phyloP scores from a whole-genome alignment of 1,284 basidiomycete genomes.

The Irpex rosettiformis region DNA sequence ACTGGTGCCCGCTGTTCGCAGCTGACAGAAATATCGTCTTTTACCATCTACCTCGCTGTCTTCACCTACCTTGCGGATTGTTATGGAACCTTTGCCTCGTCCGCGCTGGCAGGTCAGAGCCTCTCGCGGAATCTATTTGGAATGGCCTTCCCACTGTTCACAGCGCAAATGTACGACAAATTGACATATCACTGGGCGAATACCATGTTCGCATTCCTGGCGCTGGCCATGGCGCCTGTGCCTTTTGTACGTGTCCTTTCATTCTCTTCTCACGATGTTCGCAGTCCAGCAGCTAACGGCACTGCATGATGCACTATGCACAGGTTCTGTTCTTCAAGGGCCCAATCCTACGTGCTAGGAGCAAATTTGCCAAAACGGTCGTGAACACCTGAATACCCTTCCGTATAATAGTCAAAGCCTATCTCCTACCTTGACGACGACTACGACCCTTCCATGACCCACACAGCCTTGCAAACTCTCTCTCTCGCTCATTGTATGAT shows the following conservation, averaged over 20 bases:
- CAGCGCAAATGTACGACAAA: slow-evolving; percentile 53
- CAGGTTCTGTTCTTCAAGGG: slow-evolving; percentile 63
- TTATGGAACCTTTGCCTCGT: slow-evolving; percentile 73
- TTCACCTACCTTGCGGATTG: slow-evolving; percentile 76
- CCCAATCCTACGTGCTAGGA: slow-evolving; percentile 54
- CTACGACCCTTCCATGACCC: too few species aligned
- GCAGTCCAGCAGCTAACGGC: too few species aligned
- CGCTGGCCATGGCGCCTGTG: slow-evolving; percentile 58
- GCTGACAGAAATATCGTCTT: slow-evolving; percentile 47
- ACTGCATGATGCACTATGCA: slow-evolving; percentile 12
- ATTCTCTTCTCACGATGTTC: background rate
- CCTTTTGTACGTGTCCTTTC: slow-evolving; percentile 51
- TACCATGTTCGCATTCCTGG: slow-evolving; percentile 64
- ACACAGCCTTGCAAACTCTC: too few species aligned
- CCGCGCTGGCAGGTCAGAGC: slow-evolving; percentile 76
- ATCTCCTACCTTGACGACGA: too few species aligned
- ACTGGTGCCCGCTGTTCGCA: slow-evolving; percentile 7
- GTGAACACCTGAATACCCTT: background rate
- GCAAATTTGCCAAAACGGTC: slow-evolving; percentile 48
- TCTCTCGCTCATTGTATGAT: too few species aligned
- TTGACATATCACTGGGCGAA: slow-evolving; percentile 71
- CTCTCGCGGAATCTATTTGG: slow-evolving; percentile 61
- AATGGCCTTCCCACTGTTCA: slow-evolving; percentile 63
- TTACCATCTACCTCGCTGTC: slow-evolving; percentile 61
- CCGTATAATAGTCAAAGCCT: background rate